Conservation (phyloP, 2,329 filamentous ascomycete genomes). For the Talaromyces sp. region DNA sequence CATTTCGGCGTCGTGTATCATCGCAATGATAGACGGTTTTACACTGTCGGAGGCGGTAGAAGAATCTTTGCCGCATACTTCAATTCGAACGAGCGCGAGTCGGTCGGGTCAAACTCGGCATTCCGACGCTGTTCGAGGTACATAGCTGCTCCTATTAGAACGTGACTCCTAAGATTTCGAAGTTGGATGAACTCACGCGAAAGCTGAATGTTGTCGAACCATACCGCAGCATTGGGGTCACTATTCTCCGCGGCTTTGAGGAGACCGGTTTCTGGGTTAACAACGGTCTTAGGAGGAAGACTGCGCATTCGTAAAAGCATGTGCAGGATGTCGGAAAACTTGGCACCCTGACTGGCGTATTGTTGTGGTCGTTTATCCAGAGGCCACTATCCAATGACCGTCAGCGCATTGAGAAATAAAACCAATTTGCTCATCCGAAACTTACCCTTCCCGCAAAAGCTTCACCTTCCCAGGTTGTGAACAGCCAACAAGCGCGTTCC, state of each 20-base stretch:
- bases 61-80: constrained; percentile 33
- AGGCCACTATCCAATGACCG: constrained; percentile 41
- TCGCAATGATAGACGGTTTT: neutral
- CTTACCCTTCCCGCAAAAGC: constrained; percentile 30
- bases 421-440: neutral
- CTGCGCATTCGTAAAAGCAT: constrained; percentile 55
- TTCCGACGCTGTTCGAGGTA: constrained; percentile 33
- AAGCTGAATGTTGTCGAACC: constrained; percentile 39
- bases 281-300: constrained; percentile 36
- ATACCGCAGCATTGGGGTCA: constrained; percentile 32
- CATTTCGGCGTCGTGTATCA: neutral
- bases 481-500: constrained; percentile 56
- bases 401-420: neutral
- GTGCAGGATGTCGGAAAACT: constrained; percentile 53
- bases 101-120: constrained; percentile 31
- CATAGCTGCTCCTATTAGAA: constrained; percentile 22
- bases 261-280: constrained; percentile 32
- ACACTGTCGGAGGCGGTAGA: neutral
- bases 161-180: neutral
- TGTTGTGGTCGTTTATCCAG: constrained; percentile 47
- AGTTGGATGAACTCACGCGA: constrained; percentile 26
- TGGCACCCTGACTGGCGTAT: constrained; percentile 52
- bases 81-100: constrained; percentile 39
- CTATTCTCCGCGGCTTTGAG: constrained; percentile 34
- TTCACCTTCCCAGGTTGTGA: constrained; percentile 47